A percentile compares a stretch with the other conserved stretches of the same genome.
Evolutionary conservation across 768 basidiomycete genomes (phyloP).

Genomic region (Mrakia hoshinonis): DNA sequence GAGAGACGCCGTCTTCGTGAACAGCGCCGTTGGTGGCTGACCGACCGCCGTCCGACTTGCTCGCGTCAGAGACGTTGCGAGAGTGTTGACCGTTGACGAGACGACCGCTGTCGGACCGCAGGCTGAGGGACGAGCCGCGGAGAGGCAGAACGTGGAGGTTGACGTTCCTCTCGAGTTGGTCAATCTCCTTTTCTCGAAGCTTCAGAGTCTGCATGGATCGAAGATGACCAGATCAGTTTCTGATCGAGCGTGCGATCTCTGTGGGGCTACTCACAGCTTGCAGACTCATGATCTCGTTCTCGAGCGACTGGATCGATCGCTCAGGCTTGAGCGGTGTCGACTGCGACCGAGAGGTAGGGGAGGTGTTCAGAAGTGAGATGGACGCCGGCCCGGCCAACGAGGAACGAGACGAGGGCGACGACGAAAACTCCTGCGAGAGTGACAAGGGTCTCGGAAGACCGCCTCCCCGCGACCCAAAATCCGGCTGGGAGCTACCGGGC

Average conservation of each 20-base stretch:
- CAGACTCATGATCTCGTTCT: constrained; percentile 89
- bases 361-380: constrained; percentile 53
- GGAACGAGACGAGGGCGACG: constrained; percentile 41
- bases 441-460: constrained; percentile 26
- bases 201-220: constrained; percentile 52
- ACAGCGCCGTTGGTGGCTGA: not conserved
- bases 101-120: constrained; percentile 5
- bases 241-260: not conserved
- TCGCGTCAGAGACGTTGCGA: not conserved
- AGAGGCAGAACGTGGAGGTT: constrained; percentile 37
- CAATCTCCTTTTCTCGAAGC: constrained; percentile 86
- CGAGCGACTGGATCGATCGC: constrained; percentile 73
- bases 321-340: constrained; percentile 46
- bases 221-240: not conserved
- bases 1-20: not conserved
- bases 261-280: constrained; percentile 56
- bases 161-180: constrained; percentile 55
- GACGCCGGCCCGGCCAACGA: constrained; percentile 49
- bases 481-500: constrained; percentile 1
- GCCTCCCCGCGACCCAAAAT: constrained; percentile 28
- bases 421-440: constrained; percentile 38
- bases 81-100: not conserved
- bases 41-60: not conserved
- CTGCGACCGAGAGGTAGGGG: constrained; percentile 39
- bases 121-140: constrained; percentile 8